Percentiles rank a stretch among this genome's conserved stretches.
These are phyloP conservation scores for Hymenotorrendiella dingleyae DNA, from an alignment of 2,329 filamentous ascomycete species.

Conservation along the genomic window DNA sequence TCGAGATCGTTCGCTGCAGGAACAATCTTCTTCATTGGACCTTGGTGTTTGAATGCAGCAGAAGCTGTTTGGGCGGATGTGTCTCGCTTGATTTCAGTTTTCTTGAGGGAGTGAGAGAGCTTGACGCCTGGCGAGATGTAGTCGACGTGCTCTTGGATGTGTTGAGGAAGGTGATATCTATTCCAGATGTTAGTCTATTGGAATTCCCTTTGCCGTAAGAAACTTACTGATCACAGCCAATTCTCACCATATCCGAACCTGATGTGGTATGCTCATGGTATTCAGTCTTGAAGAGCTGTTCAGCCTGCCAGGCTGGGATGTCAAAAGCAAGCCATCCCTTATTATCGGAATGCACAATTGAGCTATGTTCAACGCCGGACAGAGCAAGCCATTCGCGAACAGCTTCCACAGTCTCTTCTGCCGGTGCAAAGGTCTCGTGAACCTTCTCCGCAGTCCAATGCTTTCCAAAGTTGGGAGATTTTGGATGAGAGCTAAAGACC, in stretches of 20 bases:
- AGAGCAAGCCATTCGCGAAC: slow-evolving; percentile 32
- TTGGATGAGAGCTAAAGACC: slow-evolving; percentile 23
- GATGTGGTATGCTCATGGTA: slow-evolving; percentile 32
- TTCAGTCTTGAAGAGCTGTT: slow-evolving; percentile 31
- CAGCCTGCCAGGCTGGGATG: slow-evolving; percentile 29
- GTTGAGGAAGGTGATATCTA: slow-evolving; percentile 35
- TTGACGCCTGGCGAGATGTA: slow-evolving; percentile 42
- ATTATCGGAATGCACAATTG: slow-evolving; percentile 31
- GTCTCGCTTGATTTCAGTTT: slow-evolving; percentile 7
- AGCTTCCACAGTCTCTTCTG: slow-evolving; percentile 26
- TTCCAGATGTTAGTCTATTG: neutral
- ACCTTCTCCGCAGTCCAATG: slow-evolving; percentile 31
- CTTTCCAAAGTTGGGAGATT: slow-evolving; percentile 31
- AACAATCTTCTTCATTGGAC: too few relatives aligned
- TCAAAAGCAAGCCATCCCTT: slow-evolving; percentile 34
- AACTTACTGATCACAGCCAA: slow-evolving; percentile 32
- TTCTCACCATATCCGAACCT: slow-evolving; percentile 23
- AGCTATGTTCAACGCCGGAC: slow-evolving; percentile 27
- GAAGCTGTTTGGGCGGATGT: too few relatives aligned
- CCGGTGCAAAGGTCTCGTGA: slow-evolving; percentile 30
- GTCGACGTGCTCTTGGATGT: slow-evolving; percentile 38
- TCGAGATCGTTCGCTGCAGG: too few relatives aligned
- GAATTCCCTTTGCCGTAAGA: neutral
- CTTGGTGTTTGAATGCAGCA: too few relatives aligned
- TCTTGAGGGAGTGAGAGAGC: slow-evolving; percentile 22